phyloP scores from a whole-genome alignment of 192 early-diverging fungal species.

The Coemansia sp. region DNA sequence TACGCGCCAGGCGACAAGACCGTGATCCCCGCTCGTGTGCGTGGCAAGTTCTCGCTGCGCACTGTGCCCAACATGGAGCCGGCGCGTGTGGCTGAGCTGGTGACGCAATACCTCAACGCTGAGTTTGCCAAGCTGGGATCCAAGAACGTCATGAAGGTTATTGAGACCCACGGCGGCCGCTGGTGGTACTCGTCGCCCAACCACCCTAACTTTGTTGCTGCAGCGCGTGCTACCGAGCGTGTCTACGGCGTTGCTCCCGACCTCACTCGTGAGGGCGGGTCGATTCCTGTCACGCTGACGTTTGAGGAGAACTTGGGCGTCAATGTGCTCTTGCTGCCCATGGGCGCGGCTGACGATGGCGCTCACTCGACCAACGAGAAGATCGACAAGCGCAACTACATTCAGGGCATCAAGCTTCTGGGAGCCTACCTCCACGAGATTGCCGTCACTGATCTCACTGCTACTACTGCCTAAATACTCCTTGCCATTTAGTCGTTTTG shows the following conservation, averaged over 20 bases:
- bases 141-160: slow-evolving; percentile 82
- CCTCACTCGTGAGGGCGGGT: slow-evolving; percentile 96
- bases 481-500: neutral
- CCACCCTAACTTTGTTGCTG: slow-evolving; percentile 94
- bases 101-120: slow-evolving; percentile 70
- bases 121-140: slow-evolving; percentile 89
- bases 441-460: slow-evolving; percentile 50
- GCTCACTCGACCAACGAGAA: slow-evolving; percentile 99
- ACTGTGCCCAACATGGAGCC: slow-evolving; percentile 93
- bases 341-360: slow-evolving; percentile 93
- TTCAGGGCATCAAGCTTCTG: slow-evolving; percentile 93
- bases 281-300: slow-evolving; percentile 95
- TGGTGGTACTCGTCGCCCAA: slow-evolving; percentile 90
- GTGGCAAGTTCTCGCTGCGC: slow-evolving; percentile 98
- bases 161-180: slow-evolving; percentile 82
- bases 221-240: slow-evolving; percentile 83
- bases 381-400: slow-evolving; percentile 89
- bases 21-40: slow-evolving; percentile 92
- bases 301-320: slow-evolving; percentile 94
- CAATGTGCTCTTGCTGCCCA: slow-evolving; percentile 91
- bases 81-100: slow-evolving; percentile 72
- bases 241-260: slow-evolving; percentile 94
- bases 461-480: neutral
- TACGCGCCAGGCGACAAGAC: slow-evolving; percentile 93
- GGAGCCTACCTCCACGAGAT: slow-evolving; percentile 91